Evolutionary conservation across 2,329 filamentous ascomycete genomes (phyloP).

Genomic region (Diaporthe sp.): DNA sequence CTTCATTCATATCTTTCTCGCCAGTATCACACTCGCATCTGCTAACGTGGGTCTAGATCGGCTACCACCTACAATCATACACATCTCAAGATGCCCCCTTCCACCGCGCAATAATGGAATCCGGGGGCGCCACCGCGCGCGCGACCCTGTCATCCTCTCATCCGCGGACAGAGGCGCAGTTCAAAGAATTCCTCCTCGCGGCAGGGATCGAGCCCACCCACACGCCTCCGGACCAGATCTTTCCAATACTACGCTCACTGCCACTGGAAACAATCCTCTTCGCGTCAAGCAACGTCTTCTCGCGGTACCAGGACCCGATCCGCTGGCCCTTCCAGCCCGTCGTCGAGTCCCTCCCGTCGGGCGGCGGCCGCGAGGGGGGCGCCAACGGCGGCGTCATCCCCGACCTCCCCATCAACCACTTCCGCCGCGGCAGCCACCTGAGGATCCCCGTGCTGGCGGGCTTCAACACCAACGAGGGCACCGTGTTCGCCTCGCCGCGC

Average conservation of each 20-base stretch:
- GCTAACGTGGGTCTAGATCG: conserved; percentile 60
- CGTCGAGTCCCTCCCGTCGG: conserved; percentile 59
- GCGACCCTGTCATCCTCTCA: conserved; percentile 67
- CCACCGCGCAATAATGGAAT: conserved; percentile 67
- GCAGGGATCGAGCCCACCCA: conserved; percentile 57
- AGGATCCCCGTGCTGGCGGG: conserved; percentile 75
- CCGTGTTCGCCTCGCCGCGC: conserved; percentile 69
- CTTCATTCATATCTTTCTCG: neutral
- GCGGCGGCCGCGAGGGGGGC: conserved; percentile 18
- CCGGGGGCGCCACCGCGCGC: conserved; percentile 67
- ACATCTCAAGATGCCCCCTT: conserved; percentile 57
- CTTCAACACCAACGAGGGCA: conserved; percentile 79
- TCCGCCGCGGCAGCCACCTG: conserved; percentile 65
- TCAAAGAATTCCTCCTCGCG: conserved; percentile 66
- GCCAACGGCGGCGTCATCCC: conserved; percentile 64
- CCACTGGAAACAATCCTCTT: conserved; percentile 52
- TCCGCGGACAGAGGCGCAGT: conserved; percentile 68
- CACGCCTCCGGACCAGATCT: conserved; percentile 62
- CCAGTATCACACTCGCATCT: neutral
- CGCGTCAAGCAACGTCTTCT: conserved; percentile 60
- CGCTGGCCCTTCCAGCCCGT: conserved; percentile 78
- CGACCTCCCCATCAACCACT: conserved; percentile 69
- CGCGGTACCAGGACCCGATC: conserved; percentile 56
- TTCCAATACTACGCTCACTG: conserved; percentile 62
- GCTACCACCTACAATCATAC: conserved; percentile 74